A percentile compares a stretch with the other conserved stretches of the same genome.
Conservation (phyloP, 768 basidiomycete genomes). For the Pleurotus tuber-regium region DNA sequence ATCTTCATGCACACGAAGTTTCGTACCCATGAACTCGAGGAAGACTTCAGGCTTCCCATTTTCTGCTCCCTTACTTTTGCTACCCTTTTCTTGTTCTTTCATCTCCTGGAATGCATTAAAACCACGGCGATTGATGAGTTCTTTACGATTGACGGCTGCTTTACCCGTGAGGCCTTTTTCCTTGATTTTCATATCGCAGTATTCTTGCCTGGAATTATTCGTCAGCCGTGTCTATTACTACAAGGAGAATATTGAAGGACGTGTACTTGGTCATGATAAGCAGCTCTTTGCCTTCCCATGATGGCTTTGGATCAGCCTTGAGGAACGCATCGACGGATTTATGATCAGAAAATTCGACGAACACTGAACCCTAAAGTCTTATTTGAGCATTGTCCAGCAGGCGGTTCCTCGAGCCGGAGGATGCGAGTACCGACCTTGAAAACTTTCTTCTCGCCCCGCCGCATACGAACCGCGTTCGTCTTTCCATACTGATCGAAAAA, state of each 20-base stretch:
- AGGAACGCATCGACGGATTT: slow-evolving; percentile 72
- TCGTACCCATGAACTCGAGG: slow-evolving; percentile 73
- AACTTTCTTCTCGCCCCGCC: slow-evolving; percentile 76
- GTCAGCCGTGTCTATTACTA: too few relatives aligned
- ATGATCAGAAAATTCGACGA: slow-evolving; percentile 81
- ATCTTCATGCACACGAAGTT: slow-evolving; percentile 61
- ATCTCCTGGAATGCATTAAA: slow-evolving; percentile 74
- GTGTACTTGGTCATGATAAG: slow-evolving; percentile 86
- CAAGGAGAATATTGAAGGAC: not conserved
- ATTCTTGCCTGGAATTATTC: slow-evolving; percentile 80
- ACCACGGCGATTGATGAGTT: slow-evolving; percentile 49
- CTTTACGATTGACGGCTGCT: slow-evolving; percentile 58
- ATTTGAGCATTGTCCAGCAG: not conserved
- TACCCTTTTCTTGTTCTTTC: slow-evolving; percentile 18
- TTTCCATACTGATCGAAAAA: slow-evolving; percentile 79
- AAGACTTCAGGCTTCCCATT: slow-evolving; percentile 51
- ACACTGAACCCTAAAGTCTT: slow-evolving; percentile 75
- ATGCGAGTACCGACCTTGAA: slow-evolving; percentile 71
- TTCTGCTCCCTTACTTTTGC: too few relatives aligned
- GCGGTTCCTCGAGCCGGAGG: not conserved
- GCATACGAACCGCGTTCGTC: slow-evolving; percentile 84
- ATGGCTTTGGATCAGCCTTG: slow-evolving; percentile 76
- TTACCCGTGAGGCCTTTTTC: slow-evolving; percentile 87
- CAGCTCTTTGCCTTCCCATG: slow-evolving; percentile 74
- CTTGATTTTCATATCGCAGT: slow-evolving; percentile 95